Base-by-base conservation (phyloP, 495 filamentous ascomycete species). In the Podospora fimiseda region DNA sequence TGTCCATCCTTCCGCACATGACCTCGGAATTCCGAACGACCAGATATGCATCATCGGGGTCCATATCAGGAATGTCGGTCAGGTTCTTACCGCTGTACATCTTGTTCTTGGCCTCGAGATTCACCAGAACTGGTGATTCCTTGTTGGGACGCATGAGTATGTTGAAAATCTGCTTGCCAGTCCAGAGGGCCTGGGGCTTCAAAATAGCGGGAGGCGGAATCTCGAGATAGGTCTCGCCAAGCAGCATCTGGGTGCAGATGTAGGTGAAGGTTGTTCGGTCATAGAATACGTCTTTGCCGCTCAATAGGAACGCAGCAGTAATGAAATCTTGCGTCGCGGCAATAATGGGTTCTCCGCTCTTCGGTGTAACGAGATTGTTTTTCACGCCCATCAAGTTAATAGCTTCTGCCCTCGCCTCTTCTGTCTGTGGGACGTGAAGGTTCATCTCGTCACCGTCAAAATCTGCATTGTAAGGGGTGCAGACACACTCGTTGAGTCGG, bases 401-500 rank as follows among this genome's bases (percentile, higher is more conserved):
- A 0, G 93, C 93, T 64, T 98, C 93, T 9, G 93, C 92, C 9
- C 93, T 83, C 19, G 93, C 89, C 70, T 99, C 94, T 61, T 99
- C 92, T 15, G 87, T 88, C 66, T 99, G 93, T 7, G 93, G 94
- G 39, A 99, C 94, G 77, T 99, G 93, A 69, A 99, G 81, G 65
- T 99, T 99, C 93, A 99, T 99, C 71, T 99, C 93, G 70, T 99
- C 93, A 58, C 93, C 93, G 65, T 99, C 93, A 65, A 99, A 99
- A 84, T 99, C 93, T 55, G 93, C 93, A 70, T 99, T 99, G 74
- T 99, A 99, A 8, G 93, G 93, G 40, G 89, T 92, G 65, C 93
- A 98, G 6, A 94, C 93, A 80, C 93, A 97, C 65, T 98, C 93
- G 64, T 98, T 98, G 47, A 98, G 77, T 42, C 93, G 85, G 70